phyloP scores from a whole-genome alignment of 257 asterid genomes.

The Ehretia macrophylla region DNA sequence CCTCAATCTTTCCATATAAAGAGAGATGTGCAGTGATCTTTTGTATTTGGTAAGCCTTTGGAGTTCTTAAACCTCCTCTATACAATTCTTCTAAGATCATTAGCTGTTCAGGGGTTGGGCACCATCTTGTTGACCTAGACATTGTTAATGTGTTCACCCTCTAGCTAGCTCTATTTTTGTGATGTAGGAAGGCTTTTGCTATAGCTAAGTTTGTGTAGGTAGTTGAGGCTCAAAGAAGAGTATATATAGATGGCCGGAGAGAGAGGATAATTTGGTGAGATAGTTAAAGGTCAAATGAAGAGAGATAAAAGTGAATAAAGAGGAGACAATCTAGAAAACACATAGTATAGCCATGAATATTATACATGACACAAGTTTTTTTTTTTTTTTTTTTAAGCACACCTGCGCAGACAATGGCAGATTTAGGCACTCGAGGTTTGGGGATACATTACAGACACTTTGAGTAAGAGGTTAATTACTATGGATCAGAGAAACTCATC shows the following conservation, averaged over 20 bases:
- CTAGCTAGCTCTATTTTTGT: not conserved
- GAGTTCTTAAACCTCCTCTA: constrained; percentile 58
- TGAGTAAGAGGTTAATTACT: too few species aligned
- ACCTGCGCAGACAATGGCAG: too few species aligned
- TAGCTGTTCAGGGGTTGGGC: constrained; percentile 78
- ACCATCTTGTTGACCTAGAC: constrained; percentile 62
- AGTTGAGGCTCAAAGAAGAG: constrained; percentile 6
- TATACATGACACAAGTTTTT: too few species aligned
- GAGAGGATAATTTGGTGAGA: constrained; percentile 1
- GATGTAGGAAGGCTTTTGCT: not conserved
- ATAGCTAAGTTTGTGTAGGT: not conserved
- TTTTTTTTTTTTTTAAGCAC: too few species aligned
- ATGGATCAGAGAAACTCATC: too few species aligned
- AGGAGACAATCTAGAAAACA: too few species aligned
- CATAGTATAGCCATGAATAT: too few species aligned
- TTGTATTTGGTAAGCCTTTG: constrained; percentile 66
- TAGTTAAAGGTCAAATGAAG: not conserved
- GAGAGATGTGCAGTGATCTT: constrained; percentile 67
- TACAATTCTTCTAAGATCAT: constrained; percentile 79
- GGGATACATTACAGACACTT: too few species aligned
- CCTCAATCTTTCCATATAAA: constrained; percentile 60
- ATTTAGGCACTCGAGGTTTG: too few species aligned
- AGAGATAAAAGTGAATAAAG: too few species aligned
- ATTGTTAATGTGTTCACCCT: constrained; percentile 11
- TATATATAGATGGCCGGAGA: constrained; percentile 39